These are phyloP conservation scores for Aaosphaeria arxii DNA, from an alignment of 2,329 filamentous ascomycete species.

Conservation along the genomic window DNA sequence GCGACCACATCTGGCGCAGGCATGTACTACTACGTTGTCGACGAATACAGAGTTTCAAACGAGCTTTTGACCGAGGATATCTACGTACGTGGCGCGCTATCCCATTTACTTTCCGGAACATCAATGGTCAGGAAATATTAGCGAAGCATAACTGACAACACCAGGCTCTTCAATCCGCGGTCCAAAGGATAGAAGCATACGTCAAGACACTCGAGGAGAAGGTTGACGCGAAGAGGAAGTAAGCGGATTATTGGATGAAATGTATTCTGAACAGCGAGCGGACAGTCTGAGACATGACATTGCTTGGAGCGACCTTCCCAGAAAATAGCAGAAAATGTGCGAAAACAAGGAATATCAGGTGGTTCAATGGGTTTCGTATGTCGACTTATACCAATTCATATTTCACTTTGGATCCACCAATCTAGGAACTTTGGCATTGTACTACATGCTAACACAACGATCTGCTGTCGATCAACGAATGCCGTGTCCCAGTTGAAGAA, in stretches of 20 bases:
- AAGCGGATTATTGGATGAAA: background rate
- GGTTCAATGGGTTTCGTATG: too few relatives aligned
- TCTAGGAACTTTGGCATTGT: too few relatives aligned
- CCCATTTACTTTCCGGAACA: background rate
- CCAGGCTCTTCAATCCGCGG: conserved; percentile 77
- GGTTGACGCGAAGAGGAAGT: conserved; percentile 52
- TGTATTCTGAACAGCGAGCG: too few relatives aligned
- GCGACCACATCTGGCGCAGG: conserved; percentile 73
- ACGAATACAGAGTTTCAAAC: conserved; percentile 92
- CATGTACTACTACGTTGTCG: conserved; percentile 88
- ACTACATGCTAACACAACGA: too few relatives aligned
- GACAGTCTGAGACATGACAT: too few relatives aligned
- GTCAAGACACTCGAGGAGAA: conserved; percentile 79
- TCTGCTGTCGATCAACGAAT: too few relatives aligned
- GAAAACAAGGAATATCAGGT: too few relatives aligned
- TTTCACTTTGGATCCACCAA: too few relatives aligned
- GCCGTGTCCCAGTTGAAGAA: too few relatives aligned
- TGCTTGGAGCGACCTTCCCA: too few relatives aligned
- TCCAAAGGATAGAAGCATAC: conserved; percentile 81
- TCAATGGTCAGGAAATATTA: background rate
- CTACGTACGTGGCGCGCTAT: conserved; percentile 65
- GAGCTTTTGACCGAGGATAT: conserved; percentile 94
- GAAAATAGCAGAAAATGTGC: too few relatives aligned
- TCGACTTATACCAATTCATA: too few relatives aligned
- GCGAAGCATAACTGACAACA: conserved; percentile 11